Base-by-base conservation (phyloP, 345 rosid species). In the Sisymbrium irio region DNA sequence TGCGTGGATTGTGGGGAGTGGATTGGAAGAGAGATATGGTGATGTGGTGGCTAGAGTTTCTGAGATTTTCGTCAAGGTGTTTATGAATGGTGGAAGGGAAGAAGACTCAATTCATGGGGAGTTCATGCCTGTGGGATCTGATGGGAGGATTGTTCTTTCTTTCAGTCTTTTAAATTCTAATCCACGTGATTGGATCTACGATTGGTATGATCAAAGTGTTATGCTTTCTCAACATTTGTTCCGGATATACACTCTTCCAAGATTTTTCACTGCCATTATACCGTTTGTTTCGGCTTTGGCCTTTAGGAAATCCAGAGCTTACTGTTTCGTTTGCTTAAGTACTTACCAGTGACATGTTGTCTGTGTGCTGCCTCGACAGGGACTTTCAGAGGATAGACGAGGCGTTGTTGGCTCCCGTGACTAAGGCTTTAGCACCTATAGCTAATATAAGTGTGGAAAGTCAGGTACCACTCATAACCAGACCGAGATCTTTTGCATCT, bases 41-140 rank as follows among this genome's bases (percentile, higher is more conserved):
- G 78, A 32, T 1, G 41, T 82, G 56, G 85, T 53, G n/a, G 81
- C 42, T 55, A 85, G 75, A 77, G 81, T 85, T 19, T 89, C 89
- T 0, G 97, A 90, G 84, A 77, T 86, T 47, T 86, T 95, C 22
- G 88, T 84, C 11, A 84, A 84, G 77, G 82, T 85, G 82, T 92
- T 92, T 84, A 83, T 80, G n/a, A 86, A 92, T 62, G 98, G 98
- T 50, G 98, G 94, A 32, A 83, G 82, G 69, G 92, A 89, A 19
- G 88, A 90, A 44, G 97, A 86, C 1, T 79, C 81, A 45, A 85
- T 95, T 72, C 88, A 76, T 45, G 89, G 83, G 45, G 99, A 89
- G 86, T 90, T 87, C 77, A 92, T 92, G 97, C 99, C 99, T 6
- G 96, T 90, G 12, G 98, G 97, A 68, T 81, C 99, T 30, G 97